Evolutionary conservation across 2,329 filamentous ascomycete species (phyloP), one percentile per base, ranked within the genome.

Genomic region (Tolypocladium nubicola): DNA sequence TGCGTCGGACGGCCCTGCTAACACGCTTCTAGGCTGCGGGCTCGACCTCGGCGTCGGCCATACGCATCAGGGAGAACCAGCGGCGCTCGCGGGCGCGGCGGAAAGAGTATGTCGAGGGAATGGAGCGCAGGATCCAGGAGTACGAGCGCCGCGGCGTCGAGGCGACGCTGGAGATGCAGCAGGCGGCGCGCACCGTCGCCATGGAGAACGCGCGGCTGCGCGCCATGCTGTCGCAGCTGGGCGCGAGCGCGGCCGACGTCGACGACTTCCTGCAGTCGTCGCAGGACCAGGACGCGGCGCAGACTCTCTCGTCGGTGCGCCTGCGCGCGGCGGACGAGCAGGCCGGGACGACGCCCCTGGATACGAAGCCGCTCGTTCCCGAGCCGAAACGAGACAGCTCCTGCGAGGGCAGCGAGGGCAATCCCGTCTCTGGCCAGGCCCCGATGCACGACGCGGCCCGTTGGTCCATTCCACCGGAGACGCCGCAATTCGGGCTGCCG

Each of bases 151-250:
- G 67, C 6, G 79, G 76, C 26, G 72, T 77, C 19, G 71, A 75
- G 56, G 80, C 80, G 5, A 78, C 77, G 3, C 63, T 76, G 13
- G 76, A 79, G 64, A 79, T 84, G 75, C 81, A 83, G 65, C 72
- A 71, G 35, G 77, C 77, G 1, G 80, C 80, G 6, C 74, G 77
- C 26, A 71, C 68, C 56, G 78, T 83, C 21, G 75, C 74, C 19
- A 63, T 72, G 37, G 77, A 80, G 61, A 83, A 83, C 60, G 68
- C 68, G 53, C 66, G 72, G 37, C 66, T 83, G 33, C 70, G 76
- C 16, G 67, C 68, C 43, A 67, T 81, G 58, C 69, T 80, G 23
- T 65, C 67, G 8, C 67, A 70, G 39, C 67, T 69, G 53, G 76
- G 76, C 16, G 71, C 78, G 35, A 58, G 62, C 47, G 62, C 63